phyloP scores from a whole-genome alignment of 2,329 filamentous ascomycete genomes.

The Arthrobotrys conoides region DNA sequence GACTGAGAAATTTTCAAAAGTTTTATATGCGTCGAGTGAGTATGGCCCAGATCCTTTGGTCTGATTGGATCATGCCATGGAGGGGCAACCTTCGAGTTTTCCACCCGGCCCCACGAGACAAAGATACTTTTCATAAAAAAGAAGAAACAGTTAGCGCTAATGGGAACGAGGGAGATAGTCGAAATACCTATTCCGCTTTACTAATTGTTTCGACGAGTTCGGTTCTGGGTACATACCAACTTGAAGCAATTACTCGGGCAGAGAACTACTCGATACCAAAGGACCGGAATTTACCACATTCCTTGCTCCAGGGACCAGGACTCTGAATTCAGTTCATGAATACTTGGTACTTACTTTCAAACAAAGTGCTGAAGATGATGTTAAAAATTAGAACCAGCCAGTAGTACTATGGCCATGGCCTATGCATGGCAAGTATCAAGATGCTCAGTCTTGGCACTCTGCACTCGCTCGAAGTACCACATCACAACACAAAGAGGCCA shows the following conservation, averaged over 20 bases:
- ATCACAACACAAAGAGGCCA: too few relatives aligned
- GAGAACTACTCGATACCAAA: background rate
- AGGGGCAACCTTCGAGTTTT: conserved; percentile 31
- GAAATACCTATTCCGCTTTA: background rate
- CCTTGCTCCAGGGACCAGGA: conserved; percentile 16
- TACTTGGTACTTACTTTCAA: too few relatives aligned
- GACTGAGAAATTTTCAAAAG: conserved; percentile 29
- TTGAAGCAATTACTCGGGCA: conserved; percentile 6
- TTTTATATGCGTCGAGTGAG: conserved; percentile 10
- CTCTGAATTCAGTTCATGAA: conserved; percentile 31
- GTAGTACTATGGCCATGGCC: too few relatives aligned
- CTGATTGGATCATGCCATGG: conserved; percentile 28
- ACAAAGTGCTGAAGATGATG: too few relatives aligned
- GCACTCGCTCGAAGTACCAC: too few relatives aligned
- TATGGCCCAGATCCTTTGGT: conserved; percentile 13
- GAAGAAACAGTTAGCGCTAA: conserved; percentile 8
- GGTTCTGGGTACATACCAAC: conserved; percentile 27
- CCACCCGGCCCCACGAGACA: conserved; percentile 1
- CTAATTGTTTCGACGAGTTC: conserved; percentile 23
- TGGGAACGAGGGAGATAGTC: conserved; percentile 8
- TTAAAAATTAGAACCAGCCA: too few relatives aligned
- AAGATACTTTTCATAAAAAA: conserved; percentile 3
- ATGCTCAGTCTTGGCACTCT: too few relatives aligned
- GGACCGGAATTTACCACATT: conserved; percentile 55
- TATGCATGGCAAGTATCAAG: too few relatives aligned